Evolutionary conservation across 257 asterid species (phyloP).

Genomic region (Scutellaria barbata): DNA sequence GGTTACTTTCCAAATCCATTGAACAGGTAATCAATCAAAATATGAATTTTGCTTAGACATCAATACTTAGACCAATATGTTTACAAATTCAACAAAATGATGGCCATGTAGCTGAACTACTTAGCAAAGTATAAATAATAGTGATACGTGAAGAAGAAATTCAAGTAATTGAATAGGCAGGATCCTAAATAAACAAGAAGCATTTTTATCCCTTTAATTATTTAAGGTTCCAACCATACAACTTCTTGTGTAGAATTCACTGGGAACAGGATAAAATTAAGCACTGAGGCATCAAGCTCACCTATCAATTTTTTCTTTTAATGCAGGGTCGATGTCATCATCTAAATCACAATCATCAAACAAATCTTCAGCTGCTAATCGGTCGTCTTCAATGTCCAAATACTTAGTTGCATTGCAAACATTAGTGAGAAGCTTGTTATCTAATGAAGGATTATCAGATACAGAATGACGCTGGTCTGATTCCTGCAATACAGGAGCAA

Average conservation of each 20-base stretch:
- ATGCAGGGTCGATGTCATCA: conserved; percentile 86
- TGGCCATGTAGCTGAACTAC: conserved; percentile 21
- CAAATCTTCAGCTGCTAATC: conserved; percentile 63
- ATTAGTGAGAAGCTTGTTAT: conserved; percentile 43
- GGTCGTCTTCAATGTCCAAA: conserved; percentile 55
- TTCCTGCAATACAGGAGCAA: conserved; percentile 54
- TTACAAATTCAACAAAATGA: conserved; percentile 14
- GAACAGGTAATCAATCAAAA: conserved; percentile 22
- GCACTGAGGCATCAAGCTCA: conserved; percentile 46
- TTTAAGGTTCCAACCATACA: conserved; percentile 12
- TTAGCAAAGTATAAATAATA: conserved; percentile 17
- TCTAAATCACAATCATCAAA: conserved; percentile 81
- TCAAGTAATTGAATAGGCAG: conserved; percentile 19
- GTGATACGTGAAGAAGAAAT: conserved; percentile 2
- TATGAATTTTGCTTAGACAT: not conserved
- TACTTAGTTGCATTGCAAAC: conserved; percentile 52
- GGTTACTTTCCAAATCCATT: conserved; percentile 4
- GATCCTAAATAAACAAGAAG: conserved; percentile 16
- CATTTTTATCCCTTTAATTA: conserved; percentile 12
- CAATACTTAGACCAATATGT: not conserved
- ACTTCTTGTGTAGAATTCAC: conserved; percentile 16
- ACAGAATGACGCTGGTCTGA: conserved; percentile 43
- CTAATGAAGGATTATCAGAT: conserved; percentile 43
- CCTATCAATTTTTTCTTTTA: conserved; percentile 94
- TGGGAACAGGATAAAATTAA: conserved; percentile 29